Base-by-base conservation (phyloP, 2,329 filamentous ascomycete species). In the Claviceps cyperi region DNA sequence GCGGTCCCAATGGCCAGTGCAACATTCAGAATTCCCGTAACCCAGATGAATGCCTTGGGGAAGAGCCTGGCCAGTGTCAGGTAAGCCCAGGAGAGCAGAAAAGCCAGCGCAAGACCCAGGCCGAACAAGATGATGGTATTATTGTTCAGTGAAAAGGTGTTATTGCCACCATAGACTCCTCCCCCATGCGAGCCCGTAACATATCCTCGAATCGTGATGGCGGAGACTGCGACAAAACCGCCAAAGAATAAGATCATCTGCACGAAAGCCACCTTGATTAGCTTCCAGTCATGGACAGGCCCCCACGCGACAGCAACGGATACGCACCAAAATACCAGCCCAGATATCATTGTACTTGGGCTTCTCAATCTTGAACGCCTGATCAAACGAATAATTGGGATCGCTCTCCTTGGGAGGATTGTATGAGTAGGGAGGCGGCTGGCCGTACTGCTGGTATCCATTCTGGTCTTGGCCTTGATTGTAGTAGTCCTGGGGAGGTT, bases 291-390 rank as follows among this genome's bases (percentile, higher is more conserved):
- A 9, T 7, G n/a, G 13, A n/a, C n/a, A 11, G 8, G 17, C 11
- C 7, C 43, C 3, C n/a, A 32, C 9, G 28, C 9, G 9, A 32
- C 28, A 32, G 17, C 17, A 13, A 35, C 24, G 32, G 5, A 11
- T 21, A 64, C 73, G 15, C 64, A 85, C 82, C 61, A 96, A 69
- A 40, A 94, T 69, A 4, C 84, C 89, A 3, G 90, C 90, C 91
- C 90, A 96, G 24, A 86, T 62, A 63, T 97, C 91, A 60, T 96
- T 87, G 69, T 77, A 95, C 65, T 91, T 94, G n/a, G 88, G 88
- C 55, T 72, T 81, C 48, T 86, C 78, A 48, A 96, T 66, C 66
- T 83, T 83, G 73, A 97, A 96, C 1, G 81, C 78, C 60, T 96
- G 77, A 19, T 91, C 80, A 62, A 94, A 96, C 32, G 69, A 69